Evolutionary conservation across 2,329 filamentous ascomycete species (phyloP).

Genomic region (Ophiostoma tasmaniense): DNA sequence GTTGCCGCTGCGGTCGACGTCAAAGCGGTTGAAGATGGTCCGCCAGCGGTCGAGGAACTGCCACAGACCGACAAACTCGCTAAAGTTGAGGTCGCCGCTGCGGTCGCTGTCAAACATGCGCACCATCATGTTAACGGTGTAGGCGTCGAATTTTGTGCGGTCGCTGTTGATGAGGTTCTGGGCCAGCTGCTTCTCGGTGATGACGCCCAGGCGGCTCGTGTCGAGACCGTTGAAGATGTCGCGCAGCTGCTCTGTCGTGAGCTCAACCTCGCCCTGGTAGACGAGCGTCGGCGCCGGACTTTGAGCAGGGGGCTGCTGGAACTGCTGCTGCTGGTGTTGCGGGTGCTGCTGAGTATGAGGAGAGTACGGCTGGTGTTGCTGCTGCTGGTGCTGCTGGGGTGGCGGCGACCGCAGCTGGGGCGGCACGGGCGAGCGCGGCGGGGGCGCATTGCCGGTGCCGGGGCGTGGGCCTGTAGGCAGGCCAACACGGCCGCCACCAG

Average conservation of each 20-base stretch:
- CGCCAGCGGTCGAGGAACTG: constrained; percentile 93
- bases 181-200: constrained; percentile 79
- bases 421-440: constrained; percentile 9
- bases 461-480: constrained; percentile 5
- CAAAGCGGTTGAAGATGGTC: constrained; percentile 89
- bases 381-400: background rate
- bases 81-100: constrained; percentile 81
- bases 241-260: constrained; percentile 51
- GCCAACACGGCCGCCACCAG: background rate
- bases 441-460: background rate
- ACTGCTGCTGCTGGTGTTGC: background rate
- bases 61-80: constrained; percentile 95
- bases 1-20: constrained; percentile 75
- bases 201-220: constrained; percentile 64
- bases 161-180: constrained; percentile 93
- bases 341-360: background rate
- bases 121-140: constrained; percentile 98
- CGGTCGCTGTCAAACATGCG: constrained; percentile 97
- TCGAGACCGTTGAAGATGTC: constrained; percentile 88
- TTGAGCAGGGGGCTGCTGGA: background rate
- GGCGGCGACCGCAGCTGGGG: constrained; percentile 1
- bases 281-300: constrained; percentile 13
- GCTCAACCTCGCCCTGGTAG: constrained; percentile 44
- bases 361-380: background rate
- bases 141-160: constrained; percentile 82